phyloP scores from a whole-genome alignment of 1,139 yeast genomes.

The Kurtzmaniella quercitrusa region DNA sequence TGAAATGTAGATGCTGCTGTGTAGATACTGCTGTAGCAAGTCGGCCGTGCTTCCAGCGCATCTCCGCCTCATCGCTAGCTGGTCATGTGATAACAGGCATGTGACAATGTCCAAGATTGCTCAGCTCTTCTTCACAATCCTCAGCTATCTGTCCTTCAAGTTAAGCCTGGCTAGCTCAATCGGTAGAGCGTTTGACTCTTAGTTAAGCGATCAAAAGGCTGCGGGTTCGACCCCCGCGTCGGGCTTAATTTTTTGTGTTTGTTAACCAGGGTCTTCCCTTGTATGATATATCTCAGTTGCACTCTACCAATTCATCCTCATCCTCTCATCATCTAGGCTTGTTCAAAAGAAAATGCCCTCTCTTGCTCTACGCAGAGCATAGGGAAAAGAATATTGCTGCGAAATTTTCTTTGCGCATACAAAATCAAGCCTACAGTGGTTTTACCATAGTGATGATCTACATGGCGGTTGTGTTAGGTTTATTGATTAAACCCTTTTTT shows the following conservation, averaged over 20 bases:
- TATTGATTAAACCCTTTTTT: neutral
- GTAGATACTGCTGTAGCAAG: no score
- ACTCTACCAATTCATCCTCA: no score
- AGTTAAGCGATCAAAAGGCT: slow-evolving; percentile 36
- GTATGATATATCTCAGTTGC: no score
- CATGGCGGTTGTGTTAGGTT: neutral
- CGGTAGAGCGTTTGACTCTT: slow-evolving; percentile 20
- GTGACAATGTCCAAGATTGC: no score
- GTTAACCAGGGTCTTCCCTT: no score
- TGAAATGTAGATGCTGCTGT: no score
- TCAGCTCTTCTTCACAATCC: no score
- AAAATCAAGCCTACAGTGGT: neutral
- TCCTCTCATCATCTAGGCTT: neutral
- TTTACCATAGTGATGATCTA: neutral
- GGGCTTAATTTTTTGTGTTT: slow-evolving; percentile 23
- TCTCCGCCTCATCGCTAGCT: no score
- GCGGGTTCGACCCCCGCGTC: slow-evolving; percentile 53
- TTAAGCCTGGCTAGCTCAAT: slow-evolving; percentile 17
- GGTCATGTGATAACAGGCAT: no score
- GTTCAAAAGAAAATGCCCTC: neutral
- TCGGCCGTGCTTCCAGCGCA: no score
- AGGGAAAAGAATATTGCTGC: neutral
- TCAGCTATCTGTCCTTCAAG: neutral
- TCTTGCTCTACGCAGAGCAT: neutral
- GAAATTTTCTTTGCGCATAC: neutral